Evolutionary conservation across 768 basidiomycete genomes (phyloP), one percentile per base, ranked within the genome.

Genomic region (Pleurotus djamor): DNA sequence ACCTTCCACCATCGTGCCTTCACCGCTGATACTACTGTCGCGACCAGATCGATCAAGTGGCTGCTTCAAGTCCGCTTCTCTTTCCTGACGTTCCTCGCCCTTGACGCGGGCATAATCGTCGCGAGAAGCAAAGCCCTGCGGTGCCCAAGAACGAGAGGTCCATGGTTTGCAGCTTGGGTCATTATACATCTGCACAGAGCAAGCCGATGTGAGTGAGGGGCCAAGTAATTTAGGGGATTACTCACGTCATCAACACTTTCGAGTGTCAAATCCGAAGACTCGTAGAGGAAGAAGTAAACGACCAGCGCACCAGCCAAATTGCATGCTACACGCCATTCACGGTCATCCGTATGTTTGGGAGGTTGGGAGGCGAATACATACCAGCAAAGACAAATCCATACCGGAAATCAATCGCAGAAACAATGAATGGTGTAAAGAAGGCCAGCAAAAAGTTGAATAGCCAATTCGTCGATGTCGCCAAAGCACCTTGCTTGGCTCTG

Each of bases 391-490:
- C 77, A 68, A 84, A 91, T 4, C 89, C 89, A 69, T 87, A 90
- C 37, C 75, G 70, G 72, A 82, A 91, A 7, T 69, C 50, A 65
- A 90, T 90, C 10, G 77, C 74, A 16, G 60, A 67, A 3, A 74
- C 75, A 66, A 91, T 90, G 71, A 89, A 88, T 0, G 89, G 87
- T n/a, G 88, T 90, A 75, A 89, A 89, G 80, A 90, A 91, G 0
- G 86, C 87, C 57, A 89, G 72, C 38, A 88, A 73, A 76, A 88
- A 88, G 68, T 88, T 87, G 83, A 82, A 89, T 3, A 81, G 69
- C 83, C 87, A 89, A 69, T 88, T 89, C 35, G 76, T 72, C 0
- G 85, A 79, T 1, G 86, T 88, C 1, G 87, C 78, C 43, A 92
- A 70, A 38, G 86, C 83, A 4, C 83, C 87, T 67, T 90, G 89